A percentile compares a stretch with the other conserved stretches of the same genome.
phyloP scores from a whole-genome alignment of 1,284 basidiomycete species.

The Phlebopus sp. region DNA sequence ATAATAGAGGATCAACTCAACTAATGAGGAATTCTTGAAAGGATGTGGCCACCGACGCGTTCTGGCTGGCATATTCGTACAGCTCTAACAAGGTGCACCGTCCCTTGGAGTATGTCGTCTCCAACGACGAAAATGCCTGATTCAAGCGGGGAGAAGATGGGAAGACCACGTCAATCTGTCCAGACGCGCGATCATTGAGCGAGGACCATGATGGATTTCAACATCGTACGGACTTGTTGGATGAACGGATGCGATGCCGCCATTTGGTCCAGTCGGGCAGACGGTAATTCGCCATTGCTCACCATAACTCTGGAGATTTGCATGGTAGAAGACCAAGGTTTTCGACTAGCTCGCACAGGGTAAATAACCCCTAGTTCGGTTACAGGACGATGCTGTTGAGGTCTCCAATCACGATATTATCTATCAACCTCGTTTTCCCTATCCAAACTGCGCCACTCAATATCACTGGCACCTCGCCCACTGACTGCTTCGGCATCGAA shows the following conservation, averaged over 20 bases:
- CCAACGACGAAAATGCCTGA: constrained; percentile 36
- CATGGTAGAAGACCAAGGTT: constrained; percentile 9
- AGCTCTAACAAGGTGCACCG: constrained; percentile 42
- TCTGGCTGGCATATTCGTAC: constrained; percentile 31
- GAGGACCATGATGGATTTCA: neutral
- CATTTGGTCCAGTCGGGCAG: constrained; percentile 31
- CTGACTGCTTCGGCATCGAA: constrained; percentile 21
- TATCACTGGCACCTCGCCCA: constrained; percentile 51
- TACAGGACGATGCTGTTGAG: constrained; percentile 1
- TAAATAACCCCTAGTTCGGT: constrained; percentile 1
- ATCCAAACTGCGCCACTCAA: constrained; percentile 90
- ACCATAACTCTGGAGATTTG: constrained; percentile 15
- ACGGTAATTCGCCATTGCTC: constrained; percentile 32
- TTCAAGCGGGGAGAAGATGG: constrained; percentile 39
- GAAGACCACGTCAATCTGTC: constrained; percentile 56
- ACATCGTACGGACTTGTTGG: constrained; percentile 41
- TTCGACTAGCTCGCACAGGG: no score
- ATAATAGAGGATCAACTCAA: constrained; percentile 1
- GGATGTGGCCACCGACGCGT: constrained; percentile 9
- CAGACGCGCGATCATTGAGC: constrained; percentile 9
- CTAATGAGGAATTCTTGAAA: neutral
- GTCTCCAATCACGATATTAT: constrained; percentile 61
- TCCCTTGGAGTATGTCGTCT: constrained; percentile 42
- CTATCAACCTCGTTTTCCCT: constrained; percentile 87
- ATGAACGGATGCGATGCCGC: constrained; percentile 48